These are phyloP conservation scores for Neoboletus brunneissimus DNA, from an alignment of 768 basidiomycete genomes.

Conservation along the genomic window DNA sequence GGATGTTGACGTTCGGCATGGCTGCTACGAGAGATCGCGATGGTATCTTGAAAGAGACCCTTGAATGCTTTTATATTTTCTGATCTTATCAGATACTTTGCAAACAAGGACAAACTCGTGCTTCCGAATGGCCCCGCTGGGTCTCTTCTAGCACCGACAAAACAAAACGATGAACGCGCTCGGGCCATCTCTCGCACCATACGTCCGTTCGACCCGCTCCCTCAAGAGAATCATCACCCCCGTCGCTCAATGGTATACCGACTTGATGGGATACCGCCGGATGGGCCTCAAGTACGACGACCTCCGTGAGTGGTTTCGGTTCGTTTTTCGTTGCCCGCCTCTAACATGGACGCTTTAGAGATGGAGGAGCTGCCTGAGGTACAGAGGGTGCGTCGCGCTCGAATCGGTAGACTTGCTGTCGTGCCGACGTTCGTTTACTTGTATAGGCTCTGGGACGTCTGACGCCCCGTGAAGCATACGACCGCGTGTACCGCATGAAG, in stretches of 20 bases:
- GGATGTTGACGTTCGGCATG: conserved; percentile 26
- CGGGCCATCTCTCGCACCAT: conserved; percentile 72
- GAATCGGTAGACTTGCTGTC: not conserved
- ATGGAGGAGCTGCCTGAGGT: conserved; percentile 76
- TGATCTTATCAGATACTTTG: conserved; percentile 29
- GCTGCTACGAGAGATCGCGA: conserved; percentile 36
- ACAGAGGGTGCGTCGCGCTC: conserved; percentile 57
- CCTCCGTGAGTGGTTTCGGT: conserved; percentile 59
- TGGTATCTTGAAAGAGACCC: conserved; percentile 16
- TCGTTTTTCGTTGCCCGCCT: not conserved
- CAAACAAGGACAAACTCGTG: conserved; percentile 45
- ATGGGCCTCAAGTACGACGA: conserved; percentile 94
- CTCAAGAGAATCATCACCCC: conserved; percentile 71
- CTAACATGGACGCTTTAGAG: conserved; percentile 27
- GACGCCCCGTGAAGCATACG: conserved; percentile 75
- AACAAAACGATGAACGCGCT: conserved; percentile 43
- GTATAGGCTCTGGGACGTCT: conserved; percentile 79
- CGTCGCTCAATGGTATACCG: conserved; percentile 78
- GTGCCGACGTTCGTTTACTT: not conserved
- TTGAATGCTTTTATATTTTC: not conserved
- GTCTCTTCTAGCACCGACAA: not conserved
- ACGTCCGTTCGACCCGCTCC: conserved; percentile 64
- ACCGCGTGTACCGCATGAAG: conserved; percentile 88
- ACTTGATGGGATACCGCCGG: conserved; percentile 78
- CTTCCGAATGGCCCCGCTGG: conserved; percentile 20